Base-by-base conservation (phyloP, 306 rosid genomes). In the Pachyrhizus erosus region DNA sequence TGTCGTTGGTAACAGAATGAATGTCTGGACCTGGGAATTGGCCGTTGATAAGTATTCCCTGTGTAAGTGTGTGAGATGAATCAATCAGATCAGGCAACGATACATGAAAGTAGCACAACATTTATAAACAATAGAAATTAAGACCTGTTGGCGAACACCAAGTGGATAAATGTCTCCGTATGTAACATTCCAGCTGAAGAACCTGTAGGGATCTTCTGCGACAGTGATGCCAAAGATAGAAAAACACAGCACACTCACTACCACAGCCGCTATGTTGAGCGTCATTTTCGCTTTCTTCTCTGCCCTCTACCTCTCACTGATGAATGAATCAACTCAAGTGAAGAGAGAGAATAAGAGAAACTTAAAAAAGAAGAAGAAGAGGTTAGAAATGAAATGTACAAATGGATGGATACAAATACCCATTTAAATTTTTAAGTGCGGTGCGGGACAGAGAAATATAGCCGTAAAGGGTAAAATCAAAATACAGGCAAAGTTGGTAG, bases 11-110 rank as follows among this genome's bases (percentile, higher is more conserved):
- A 17, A 95, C 98, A 3, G 98, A 91, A 80, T 93, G 92, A 85
- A 95, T 95, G 60, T 95, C 98, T 3, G 98, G 98, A 55, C 98
- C 98, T 17, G 98, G 98, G 79, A 95, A 95, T 81, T 95, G 98
- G 1, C 98, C 98, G 27, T 95, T 91, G 86, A 95, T 93, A 3
- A 95, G 97, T 75, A 95, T 91, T 73, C 98, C 98, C 98, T 94
- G 84, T 54, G 5, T 37, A 10, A 5, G 40, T 5, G 40, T 5
- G 40, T 5, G 40, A 37, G 42, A 4, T 34, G 39, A 34, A 34
- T 4, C 7, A 34, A 34, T 34, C 39, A 34, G 39, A 34, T 34
- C n/a, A n/a, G n/a, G n/a, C n/a, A n/a, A n/a, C n/a, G n/a, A n/a
- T n/a, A n/a, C n/a, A n/a, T n/a, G n/a, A n/a, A n/a, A n/a, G n/a